Conservation (phyloP, 106 monocot species). For the Acorus gramineus region DNA sequence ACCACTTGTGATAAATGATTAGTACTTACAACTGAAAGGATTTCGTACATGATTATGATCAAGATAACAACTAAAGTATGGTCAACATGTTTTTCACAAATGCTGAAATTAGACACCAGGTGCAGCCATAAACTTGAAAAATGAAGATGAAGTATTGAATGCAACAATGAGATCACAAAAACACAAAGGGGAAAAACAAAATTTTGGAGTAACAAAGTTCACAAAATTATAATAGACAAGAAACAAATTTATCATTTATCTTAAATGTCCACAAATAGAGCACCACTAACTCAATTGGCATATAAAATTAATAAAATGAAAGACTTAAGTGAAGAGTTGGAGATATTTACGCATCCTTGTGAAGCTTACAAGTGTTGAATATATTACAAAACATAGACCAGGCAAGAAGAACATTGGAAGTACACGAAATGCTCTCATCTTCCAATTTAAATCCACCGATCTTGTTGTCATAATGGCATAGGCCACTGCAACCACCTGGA, state of each 20-base stretch:
- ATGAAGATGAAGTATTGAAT: too few relatives aligned
- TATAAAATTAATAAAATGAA: neutral
- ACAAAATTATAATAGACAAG: too few relatives aligned
- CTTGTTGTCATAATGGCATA: constrained; percentile 48
- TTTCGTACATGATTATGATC: too few relatives aligned
- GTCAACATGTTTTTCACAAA: too few relatives aligned
- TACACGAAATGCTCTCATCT: constrained; percentile 43
- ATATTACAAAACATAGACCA: constrained; percentile 34
- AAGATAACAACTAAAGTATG: too few relatives aligned
- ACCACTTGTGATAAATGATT: too few relatives aligned
- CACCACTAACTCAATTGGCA: neutral
- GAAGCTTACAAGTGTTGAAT: constrained; percentile 34
- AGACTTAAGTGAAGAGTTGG: constrained; percentile 3
- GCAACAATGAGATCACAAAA: too few relatives aligned
- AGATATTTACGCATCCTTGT: constrained; percentile 63
- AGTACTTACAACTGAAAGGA: too few relatives aligned
- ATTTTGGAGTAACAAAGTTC: too few relatives aligned
- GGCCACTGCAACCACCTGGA: constrained; percentile 43
- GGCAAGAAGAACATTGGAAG: constrained; percentile 60
- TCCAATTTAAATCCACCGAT: constrained; percentile 36
- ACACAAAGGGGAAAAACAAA: too few relatives aligned
- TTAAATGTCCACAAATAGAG: neutral
- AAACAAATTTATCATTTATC: neutral
- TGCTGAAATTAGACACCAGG: too few relatives aligned
- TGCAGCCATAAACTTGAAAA: too few relatives aligned